These are phyloP conservation scores for Sarcodon aspratus DNA, from an alignment of 768 basidiomycete species.

Conservation along the genomic window DNA sequence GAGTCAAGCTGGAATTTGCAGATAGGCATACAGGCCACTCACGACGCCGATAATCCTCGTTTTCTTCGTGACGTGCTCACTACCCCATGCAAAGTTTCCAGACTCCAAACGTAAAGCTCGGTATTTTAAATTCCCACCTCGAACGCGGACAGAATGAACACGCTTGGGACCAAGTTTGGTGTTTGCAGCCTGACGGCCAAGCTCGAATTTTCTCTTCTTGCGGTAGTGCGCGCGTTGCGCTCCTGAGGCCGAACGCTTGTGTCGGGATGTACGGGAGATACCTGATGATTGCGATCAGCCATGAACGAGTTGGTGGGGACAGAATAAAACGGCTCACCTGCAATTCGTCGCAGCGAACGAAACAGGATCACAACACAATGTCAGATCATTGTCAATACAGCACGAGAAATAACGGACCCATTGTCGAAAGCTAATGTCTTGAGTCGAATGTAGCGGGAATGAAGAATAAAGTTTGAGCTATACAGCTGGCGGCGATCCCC, in stretches of 20 bases:
- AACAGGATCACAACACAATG: neutral
- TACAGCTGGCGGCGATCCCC: too few species aligned
- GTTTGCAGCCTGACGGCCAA: slow-evolving; percentile 95
- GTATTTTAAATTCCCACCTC: slow-evolving; percentile 93
- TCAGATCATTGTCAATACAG: neutral
- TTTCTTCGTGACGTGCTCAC: slow-evolving; percentile 89
- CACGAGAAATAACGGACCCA: neutral
- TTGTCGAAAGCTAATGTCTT: slow-evolving; percentile 4
- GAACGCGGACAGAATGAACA: slow-evolving; percentile 79
- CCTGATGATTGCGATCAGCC: slow-evolving; percentile 33
- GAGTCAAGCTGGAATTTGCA: neutral
- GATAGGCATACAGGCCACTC: slow-evolving; percentile 17
- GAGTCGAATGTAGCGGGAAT: slow-evolving; percentile 1
- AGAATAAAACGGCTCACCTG: neutral
- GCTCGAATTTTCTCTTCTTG: slow-evolving; percentile 99
- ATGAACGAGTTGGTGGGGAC: neutral
- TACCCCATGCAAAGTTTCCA: slow-evolving; percentile 99
- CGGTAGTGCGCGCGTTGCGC: slow-evolving; percentile 92
- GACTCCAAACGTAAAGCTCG: slow-evolving; percentile 93
- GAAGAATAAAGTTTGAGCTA: neutral
- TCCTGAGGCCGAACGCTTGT: slow-evolving; percentile 93
- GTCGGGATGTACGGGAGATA: slow-evolving; percentile 94
- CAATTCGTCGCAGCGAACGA: neutral
- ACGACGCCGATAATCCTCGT: slow-evolving; percentile 95
- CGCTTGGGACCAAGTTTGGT: slow-evolving; percentile 96